phyloP scores from a whole-genome alignment of 495 filamentous ascomycete species.

The Pseudoneurospora amorphoporcata region DNA sequence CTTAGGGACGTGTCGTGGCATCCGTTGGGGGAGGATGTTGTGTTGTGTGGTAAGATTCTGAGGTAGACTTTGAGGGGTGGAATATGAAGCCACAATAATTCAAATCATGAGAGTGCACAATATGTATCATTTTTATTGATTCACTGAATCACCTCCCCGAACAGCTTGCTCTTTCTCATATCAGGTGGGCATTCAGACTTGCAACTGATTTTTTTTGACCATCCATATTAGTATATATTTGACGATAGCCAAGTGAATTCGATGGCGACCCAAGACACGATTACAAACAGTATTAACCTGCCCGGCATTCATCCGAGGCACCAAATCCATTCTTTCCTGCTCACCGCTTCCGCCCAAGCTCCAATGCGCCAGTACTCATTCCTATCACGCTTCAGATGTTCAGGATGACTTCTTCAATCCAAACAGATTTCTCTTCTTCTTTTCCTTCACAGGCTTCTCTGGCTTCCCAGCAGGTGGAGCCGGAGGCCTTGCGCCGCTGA shows the following conservation, averaged over 20 bases:
- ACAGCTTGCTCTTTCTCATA: not conserved
- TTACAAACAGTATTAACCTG: not conserved
- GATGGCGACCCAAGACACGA: not conserved
- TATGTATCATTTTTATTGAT: not conserved
- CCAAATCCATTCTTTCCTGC: not conserved
- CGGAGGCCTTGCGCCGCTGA: conserved; percentile 16
- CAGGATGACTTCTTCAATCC: conserved; percentile 45
- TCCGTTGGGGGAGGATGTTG: conserved; percentile 66
- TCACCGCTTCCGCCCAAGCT: not conserved
- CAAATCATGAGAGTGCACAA: not conserved
- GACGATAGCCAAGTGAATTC: not conserved
- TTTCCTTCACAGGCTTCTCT: conserved; percentile 49
- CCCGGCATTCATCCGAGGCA: not conserved
- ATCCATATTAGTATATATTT: not conserved
- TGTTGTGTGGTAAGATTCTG: conserved; percentile 57
- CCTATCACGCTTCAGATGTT: not conserved
- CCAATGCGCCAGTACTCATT: no score
- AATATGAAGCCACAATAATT: not conserved
- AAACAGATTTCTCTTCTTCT: conserved; percentile 75
- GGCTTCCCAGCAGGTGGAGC: conserved; percentile 31
- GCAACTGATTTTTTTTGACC: not conserved
- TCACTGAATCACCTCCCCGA: not conserved
- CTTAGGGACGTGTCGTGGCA: conserved; percentile 61
- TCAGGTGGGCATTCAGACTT: not conserved
- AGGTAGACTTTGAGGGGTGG: not conserved